Evolutionary conservation across 1,139 yeast species (phyloP).

Genomic region (Hansenula sp.): DNA sequence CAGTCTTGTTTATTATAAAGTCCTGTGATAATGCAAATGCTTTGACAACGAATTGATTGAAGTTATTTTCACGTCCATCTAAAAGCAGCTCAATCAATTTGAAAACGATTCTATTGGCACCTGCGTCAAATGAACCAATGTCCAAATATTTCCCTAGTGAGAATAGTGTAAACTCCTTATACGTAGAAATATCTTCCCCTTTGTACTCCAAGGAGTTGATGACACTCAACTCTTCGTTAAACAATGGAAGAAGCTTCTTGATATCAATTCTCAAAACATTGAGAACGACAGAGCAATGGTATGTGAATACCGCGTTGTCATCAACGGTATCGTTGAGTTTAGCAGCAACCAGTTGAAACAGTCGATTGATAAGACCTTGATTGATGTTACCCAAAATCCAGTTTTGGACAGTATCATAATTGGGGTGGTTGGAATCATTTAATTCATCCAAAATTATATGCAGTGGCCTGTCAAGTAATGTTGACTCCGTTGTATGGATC

Average conservation of each 20-base stretch:
- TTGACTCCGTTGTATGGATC: slow-evolving; percentile 48
- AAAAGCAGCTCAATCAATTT: slow-evolving; percentile 41
- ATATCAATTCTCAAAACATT: slow-evolving; percentile 45
- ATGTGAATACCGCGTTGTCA: slow-evolving; percentile 58
- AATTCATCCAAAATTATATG: slow-evolving; percentile 66
- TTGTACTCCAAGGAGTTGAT: slow-evolving; percentile 35
- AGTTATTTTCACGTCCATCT: slow-evolving; percentile 54
- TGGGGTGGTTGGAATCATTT: slow-evolving; percentile 36
- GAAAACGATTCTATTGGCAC: slow-evolving; percentile 33
- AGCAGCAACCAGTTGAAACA: slow-evolving; percentile 45
- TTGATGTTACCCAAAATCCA: slow-evolving; percentile 54
- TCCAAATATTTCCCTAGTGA: slow-evolving; percentile 45
- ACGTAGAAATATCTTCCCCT: slow-evolving; percentile 53
- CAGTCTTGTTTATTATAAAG: slow-evolving; percentile 19
- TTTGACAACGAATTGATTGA: slow-evolving; percentile 34
- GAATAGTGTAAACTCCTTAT: slow-evolving; percentile 50
- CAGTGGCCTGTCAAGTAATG: slow-evolving; percentile 60
- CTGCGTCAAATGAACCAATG: slow-evolving; percentile 25
- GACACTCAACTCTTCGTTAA: slow-evolving; percentile 53
- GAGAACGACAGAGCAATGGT: slow-evolving; percentile 48
- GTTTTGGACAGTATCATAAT: slow-evolving; percentile 43
- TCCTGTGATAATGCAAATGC: slow-evolving; percentile 29
- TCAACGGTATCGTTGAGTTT: slow-evolving; percentile 33
- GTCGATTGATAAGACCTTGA: slow-evolving; percentile 53
- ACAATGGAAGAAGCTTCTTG: slow-evolving; percentile 39